Percentiles rank a stretch among this genome's conserved stretches.
Evolutionary conservation across 2,329 filamentous ascomycete species (phyloP).

Genomic region (Aspergillus fijiensis): DNA sequence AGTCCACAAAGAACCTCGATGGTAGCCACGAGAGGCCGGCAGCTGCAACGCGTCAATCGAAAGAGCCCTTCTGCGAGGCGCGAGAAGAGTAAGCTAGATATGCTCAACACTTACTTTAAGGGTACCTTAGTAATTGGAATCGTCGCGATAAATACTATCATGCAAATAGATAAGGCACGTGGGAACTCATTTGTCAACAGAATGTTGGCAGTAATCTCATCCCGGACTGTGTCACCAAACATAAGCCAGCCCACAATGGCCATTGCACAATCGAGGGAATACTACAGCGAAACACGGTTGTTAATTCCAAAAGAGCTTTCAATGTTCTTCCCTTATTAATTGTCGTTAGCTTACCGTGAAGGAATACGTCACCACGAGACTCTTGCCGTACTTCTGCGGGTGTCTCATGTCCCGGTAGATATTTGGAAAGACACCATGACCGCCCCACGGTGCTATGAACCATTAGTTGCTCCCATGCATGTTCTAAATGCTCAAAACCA

Average conservation of each 20-base stretch:
- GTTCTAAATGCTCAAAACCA: not conserved
- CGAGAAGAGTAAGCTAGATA: not conserved
- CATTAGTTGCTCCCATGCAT: slow-evolving; percentile 5
- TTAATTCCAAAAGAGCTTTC: slow-evolving; percentile 10
- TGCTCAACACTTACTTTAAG: slow-evolving; percentile 58
- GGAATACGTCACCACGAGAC: slow-evolving; percentile 75
- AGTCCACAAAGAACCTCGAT: slow-evolving; percentile 78
- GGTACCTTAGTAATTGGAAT: slow-evolving; percentile 96
- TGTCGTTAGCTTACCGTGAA: slow-evolving; percentile 65
- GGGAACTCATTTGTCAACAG: slow-evolving; percentile 74
- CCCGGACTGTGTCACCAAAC: slow-evolving; percentile 86
- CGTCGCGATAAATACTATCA: slow-evolving; percentile 84
- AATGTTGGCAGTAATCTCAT: slow-evolving; percentile 90
- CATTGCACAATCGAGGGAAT: slow-evolving; percentile 75
- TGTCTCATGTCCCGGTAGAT: slow-evolving; percentile 77
- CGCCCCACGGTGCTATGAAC: slow-evolving; percentile 62
- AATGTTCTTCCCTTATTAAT: not conserved
- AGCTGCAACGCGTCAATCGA: slow-evolving; percentile 44
- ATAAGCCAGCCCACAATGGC: slow-evolving; percentile 84
- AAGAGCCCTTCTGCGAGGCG: not conserved
- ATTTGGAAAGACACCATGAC: slow-evolving; percentile 78
- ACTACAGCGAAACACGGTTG: slow-evolving; percentile 47
- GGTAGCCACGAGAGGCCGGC: slow-evolving; percentile 82
- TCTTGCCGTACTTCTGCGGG: slow-evolving; percentile 74
- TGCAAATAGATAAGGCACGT: slow-evolving; percentile 67